phyloP scores from a whole-genome alignment of 495 filamentous ascomycete genomes.

The Tuber microsphaerosporum region DNA sequence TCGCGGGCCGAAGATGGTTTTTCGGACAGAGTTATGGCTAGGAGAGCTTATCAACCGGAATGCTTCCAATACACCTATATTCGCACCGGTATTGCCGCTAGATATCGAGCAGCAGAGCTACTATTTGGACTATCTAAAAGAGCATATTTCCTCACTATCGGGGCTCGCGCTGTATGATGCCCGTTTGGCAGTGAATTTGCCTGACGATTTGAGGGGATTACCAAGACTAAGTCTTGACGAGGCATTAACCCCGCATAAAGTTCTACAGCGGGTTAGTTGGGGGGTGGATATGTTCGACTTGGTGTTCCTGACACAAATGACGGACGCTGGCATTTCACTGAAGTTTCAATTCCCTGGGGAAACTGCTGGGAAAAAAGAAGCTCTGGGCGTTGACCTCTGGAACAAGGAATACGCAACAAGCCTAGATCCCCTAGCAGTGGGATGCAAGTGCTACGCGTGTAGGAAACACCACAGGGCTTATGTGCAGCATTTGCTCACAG shows the following conservation, averaged over 20 bases:
- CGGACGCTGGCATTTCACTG: conserved; percentile 81
- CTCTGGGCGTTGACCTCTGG: conserved; percentile 75
- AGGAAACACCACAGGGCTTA: conserved; percentile 76
- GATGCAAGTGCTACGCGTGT: conserved; percentile 79
- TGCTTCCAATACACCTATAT: conserved; percentile 48
- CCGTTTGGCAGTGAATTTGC: conserved; percentile 59
- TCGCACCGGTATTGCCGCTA: conserved; percentile 75
- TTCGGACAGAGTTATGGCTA: conserved; percentile 70
- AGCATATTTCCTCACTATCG: conserved; percentile 52
- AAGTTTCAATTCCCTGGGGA: conserved; percentile 58
- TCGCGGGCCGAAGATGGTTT: conserved; percentile 71
- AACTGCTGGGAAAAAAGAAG: conserved; percentile 25
- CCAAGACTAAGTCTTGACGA: conserved; percentile 67
- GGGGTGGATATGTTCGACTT: conserved; percentile 75
- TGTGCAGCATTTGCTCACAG: conserved; percentile 73
- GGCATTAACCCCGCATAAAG: conserved; percentile 61
- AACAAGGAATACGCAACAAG: conserved; percentile 51
- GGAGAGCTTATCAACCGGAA: conserved; percentile 50
- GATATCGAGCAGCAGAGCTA: conserved; percentile 64
- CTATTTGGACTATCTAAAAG: conserved; percentile 63
- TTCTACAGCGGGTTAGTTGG: conserved; percentile 63
- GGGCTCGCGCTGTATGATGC: conserved; percentile 79
- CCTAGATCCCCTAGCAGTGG: conserved; percentile 51
- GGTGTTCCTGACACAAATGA: conserved; percentile 62
- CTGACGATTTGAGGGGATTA: conserved; percentile 51